These are phyloP conservation scores for Allomyces macrogynus DNA, from an alignment of 192 early-diverging fungal species.

Conservation along the genomic window DNA sequence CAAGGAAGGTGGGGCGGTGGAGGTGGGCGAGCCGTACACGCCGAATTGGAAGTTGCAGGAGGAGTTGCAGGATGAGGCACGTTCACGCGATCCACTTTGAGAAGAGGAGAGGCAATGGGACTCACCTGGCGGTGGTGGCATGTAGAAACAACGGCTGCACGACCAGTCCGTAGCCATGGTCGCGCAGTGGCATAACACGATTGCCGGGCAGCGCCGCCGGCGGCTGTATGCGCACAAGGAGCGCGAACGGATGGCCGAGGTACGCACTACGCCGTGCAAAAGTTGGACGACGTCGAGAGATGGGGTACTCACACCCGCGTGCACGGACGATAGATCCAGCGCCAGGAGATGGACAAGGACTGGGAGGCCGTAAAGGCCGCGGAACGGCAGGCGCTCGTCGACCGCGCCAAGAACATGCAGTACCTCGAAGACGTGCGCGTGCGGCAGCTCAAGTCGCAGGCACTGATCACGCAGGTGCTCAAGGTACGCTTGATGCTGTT, in stretches of 20 bases:
- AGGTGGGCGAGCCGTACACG: too few relatives aligned
- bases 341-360: slow-evolving; percentile 17
- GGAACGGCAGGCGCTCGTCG: slow-evolving; percentile 16
- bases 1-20: too few relatives aligned
- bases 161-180: slow-evolving; percentile 13
- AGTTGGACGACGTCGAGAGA: background rate
- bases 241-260: slow-evolving; percentile 9
- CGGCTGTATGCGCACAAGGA: slow-evolving; percentile 19
- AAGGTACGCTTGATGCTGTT: slow-evolving; percentile 4
- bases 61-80: too few relatives aligned
- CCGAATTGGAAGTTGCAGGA: too few relatives aligned
- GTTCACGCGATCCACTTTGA: too few relatives aligned
- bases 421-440: slow-evolving; percentile 13
- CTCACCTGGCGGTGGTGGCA: too few relatives aligned
- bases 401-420: slow-evolving; percentile 21
- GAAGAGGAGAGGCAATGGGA: too few relatives aligned
- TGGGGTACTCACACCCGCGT: background rate
- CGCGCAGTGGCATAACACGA: slow-evolving; percentile 22
- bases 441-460: slow-evolving; percentile 11
- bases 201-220: slow-evolving; percentile 19
- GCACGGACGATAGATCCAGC: slow-evolving; percentile 7
- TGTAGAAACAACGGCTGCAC: slow-evolving; percentile 16
- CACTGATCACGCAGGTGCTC: slow-evolving; percentile 23
- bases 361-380: slow-evolving; percentile 12
- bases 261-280: background rate